Evolutionary conservation across 768 basidiomycete species (phyloP), one percentile per base, ranked within the genome.

Genomic region (Lyophyllum atratum): DNA sequence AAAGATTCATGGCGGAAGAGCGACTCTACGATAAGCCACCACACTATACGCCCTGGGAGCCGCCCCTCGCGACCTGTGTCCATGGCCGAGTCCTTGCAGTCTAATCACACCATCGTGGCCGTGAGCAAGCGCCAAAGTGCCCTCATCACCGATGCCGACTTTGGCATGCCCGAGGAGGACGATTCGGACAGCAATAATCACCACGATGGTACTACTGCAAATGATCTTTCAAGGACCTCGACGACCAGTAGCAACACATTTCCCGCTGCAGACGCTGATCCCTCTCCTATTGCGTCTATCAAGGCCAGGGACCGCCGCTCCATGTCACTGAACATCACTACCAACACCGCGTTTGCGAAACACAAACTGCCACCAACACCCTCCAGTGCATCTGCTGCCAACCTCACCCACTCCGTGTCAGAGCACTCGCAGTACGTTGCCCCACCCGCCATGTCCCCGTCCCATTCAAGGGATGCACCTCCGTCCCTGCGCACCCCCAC

Each of bases 1-100:
- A 92, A 87, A 74, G 90, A 92, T 60, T 77, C 79, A 29, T 89
- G 90, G 87, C 76, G 90, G 65, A 90, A 89, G 73, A 91, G 90
- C 63, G 90, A 93, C 70, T 86, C 90, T 6, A 91, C 89, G n/a
- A 83, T 87, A 66, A 87, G 89, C 64, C 85, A 87, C 66, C 82
- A 82, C 59, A 92, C 90, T 19, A 82, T 90, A 54, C 82, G 89
- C 28, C 82, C 85, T 33, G 76, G 82, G 14, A 69, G 67, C 31
- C 80, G 80, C 25, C 74, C 86, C 2, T 85, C 87, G 34, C 80
- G 90, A 15, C 90, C 90, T 3, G 87, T 90, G 29, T 92, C 90
- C 9, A 82, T 87, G 72, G 89, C 88, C 9, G 90, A 90, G 59
- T 90, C 89, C 0, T 74, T 90, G 52, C 87, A 89, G 48, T 90